These are phyloP conservation scores for Lentinula raphanica DNA, from an alignment of 768 basidiomycete species.

Conservation along the genomic window DNA sequence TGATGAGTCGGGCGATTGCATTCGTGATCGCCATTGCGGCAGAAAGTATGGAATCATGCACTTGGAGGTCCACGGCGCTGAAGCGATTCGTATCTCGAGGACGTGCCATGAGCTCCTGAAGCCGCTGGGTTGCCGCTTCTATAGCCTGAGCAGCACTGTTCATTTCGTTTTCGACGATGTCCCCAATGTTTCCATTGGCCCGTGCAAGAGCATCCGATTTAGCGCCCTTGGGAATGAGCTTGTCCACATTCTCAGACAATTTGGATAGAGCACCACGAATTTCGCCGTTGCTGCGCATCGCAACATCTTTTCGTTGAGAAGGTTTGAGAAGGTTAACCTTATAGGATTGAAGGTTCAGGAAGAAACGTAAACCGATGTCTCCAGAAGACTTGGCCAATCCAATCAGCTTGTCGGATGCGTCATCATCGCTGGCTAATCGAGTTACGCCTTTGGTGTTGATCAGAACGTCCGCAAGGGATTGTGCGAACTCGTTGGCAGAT, in stretches of 20 bases:
- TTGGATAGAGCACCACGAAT: constrained; percentile 75
- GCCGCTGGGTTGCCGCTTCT: constrained; percentile 83
- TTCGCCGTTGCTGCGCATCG: constrained; percentile 86
- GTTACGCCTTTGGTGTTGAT: constrained; percentile 95
- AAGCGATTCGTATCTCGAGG: constrained; percentile 84
- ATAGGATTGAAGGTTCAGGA: constrained; percentile 95
- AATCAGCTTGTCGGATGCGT: constrained; percentile 87
- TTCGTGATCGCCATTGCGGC: constrained; percentile 93
- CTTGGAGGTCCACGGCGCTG: constrained; percentile 89
- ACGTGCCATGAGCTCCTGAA: constrained; percentile 88
- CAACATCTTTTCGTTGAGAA: constrained; percentile 74
- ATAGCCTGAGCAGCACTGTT: constrained; percentile 87
- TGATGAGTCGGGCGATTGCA: constrained; percentile 91
- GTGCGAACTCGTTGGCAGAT: constrained; percentile 93
- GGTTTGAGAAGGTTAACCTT: constrained; percentile 80
- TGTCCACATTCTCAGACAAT: constrained; percentile 84
- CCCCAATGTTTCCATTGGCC: constrained; percentile 89
- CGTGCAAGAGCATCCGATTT: constrained; percentile 64
- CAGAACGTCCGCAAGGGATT: constrained; percentile 86
- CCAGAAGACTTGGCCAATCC: constrained; percentile 80
- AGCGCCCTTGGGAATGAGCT: constrained; percentile 76
- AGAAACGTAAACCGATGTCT: constrained; percentile 84
- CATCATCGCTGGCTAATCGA: constrained; percentile 84
- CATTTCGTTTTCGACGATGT: constrained; percentile 98
- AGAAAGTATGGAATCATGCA: constrained; percentile 94